phyloP scores from a whole-genome alignment of 768 basidiomycete species.

The Rhodotorula diobovata region DNA sequence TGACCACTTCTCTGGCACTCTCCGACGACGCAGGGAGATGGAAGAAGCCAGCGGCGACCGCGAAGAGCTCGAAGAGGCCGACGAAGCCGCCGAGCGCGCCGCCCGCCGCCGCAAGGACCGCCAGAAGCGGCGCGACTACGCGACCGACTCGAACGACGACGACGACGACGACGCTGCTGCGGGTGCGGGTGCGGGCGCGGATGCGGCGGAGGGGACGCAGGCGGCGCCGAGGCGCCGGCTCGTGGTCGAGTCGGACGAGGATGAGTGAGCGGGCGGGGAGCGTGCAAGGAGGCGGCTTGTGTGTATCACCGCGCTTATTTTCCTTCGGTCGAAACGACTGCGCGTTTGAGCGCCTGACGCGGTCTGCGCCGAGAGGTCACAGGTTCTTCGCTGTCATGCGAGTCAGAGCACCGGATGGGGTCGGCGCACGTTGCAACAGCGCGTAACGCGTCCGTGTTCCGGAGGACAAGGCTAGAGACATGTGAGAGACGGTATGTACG shows the following conservation, averaged over 20 bases:
- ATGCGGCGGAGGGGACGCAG: neutral
- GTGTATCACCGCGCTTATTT: too few relatives aligned
- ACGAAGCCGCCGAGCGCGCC: slow-evolving; percentile 22
- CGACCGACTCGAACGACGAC: neutral
- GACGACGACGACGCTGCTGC: neutral
- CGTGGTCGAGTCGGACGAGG: slow-evolving; percentile 29
- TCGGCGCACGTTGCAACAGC: too few relatives aligned
- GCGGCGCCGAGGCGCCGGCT: slow-evolving; percentile 10
- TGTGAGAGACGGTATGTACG: too few relatives aligned
- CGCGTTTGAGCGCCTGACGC: too few relatives aligned
- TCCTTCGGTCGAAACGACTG: too few relatives aligned
- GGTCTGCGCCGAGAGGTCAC: too few relatives aligned
- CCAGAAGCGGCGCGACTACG: neutral
- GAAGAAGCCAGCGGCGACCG: slow-evolving; percentile 4
- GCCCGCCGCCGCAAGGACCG: slow-evolving; percentile 28
- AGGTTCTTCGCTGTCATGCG: too few relatives aligned
- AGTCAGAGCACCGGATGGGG: too few relatives aligned
- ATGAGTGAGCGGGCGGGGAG: neutral
- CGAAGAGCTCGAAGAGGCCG: slow-evolving; percentile 33
- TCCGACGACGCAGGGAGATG: slow-evolving; percentile 4
- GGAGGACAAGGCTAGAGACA: too few relatives aligned
- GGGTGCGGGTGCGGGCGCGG: too few relatives aligned
- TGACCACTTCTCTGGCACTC: neutral
- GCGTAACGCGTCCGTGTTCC: too few relatives aligned
- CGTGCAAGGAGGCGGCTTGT: too few relatives aligned